phyloP scores from a whole-genome alignment of 75 land plant genomes.

The Picea glauca region DNA sequence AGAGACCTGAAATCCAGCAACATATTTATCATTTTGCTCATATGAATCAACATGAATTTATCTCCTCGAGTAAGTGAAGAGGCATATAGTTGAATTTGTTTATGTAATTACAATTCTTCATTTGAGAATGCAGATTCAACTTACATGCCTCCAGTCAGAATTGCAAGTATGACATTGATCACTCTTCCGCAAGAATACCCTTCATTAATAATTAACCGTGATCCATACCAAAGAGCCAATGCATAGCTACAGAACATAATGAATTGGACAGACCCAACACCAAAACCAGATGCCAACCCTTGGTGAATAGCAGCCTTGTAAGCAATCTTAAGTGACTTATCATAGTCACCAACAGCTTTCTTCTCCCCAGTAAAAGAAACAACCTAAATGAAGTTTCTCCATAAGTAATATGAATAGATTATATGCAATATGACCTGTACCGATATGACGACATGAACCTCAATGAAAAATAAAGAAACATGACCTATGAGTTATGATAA shows the following conservation, averaged over 20 bases:
- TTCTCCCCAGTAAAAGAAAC: slow-evolving; percentile 89
- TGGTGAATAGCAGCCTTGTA: slow-evolving; percentile 58
- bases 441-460: no score
- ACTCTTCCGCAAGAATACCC: slow-evolving; percentile 72
- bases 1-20: slow-evolving; percentile 44
- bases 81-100: background rate
- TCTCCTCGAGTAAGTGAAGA: background rate
- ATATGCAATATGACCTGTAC: no score
- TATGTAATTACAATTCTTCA: background rate
- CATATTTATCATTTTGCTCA: background rate
- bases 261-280: slow-evolving; percentile 55
- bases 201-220: slow-evolving; percentile 49
- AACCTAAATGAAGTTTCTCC: slow-evolving; percentile 33
- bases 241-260: slow-evolving; percentile 57
- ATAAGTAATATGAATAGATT: no score
- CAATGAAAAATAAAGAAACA: no score
- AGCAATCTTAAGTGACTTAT: slow-evolving; percentile 50
- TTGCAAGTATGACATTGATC: slow-evolving; percentile 68
- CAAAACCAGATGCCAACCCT: slow-evolving; percentile 65
- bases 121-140: slow-evolving; percentile 15
- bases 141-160: slow-evolving; percentile 85
- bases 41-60: background rate
- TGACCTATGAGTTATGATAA: no score
- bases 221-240: slow-evolving; percentile 84
- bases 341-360: slow-evolving; percentile 59